Conservation (phyloP, 2,329 filamentous ascomycete species). For the Colletotrichum horii region DNA sequence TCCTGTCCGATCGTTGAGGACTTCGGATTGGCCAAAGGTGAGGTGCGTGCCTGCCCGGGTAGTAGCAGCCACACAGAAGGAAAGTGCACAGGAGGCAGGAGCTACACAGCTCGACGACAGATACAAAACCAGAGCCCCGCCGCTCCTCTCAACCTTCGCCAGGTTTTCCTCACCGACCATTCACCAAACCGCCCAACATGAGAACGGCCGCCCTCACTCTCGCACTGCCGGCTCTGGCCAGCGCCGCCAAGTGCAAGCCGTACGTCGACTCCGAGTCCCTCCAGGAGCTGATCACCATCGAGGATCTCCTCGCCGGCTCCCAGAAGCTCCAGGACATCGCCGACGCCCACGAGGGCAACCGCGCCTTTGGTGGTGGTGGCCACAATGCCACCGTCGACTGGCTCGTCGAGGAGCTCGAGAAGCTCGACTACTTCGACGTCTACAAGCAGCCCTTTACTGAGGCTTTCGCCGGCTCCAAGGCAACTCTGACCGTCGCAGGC, state of each 20-base stretch:
- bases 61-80: no score
- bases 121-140: not conserved
- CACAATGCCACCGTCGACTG: slow-evolving; percentile 53
- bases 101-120: not conserved
- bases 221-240: slow-evolving; percentile 27
- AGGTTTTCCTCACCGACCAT: not conserved
- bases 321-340: slow-evolving; percentile 51
- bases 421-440: slow-evolving; percentile 46
- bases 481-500: slow-evolving; percentile 34
- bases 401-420: slow-evolving; percentile 43
- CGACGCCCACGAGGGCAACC: slow-evolving; percentile 44
- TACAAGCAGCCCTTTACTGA: slow-evolving; percentile 50
- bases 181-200: not conserved
- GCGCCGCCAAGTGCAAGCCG: slow-evolving; percentile 31
- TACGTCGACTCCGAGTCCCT: slow-evolving; percentile 43
- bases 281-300: slow-evolving; percentile 41
- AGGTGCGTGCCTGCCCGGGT: no score
- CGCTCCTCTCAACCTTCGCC: not conserved
- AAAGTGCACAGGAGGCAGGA: no score
- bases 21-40: no score
- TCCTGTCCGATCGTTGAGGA: no score
- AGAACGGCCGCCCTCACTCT: slow-evolving; percentile 27
- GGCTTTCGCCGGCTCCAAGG: slow-evolving; percentile 37
- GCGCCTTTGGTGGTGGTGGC: slow-evolving; percentile 48
- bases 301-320: slow-evolving; percentile 46